phyloP scores from a whole-genome alignment of 495 filamentous ascomycete genomes.

The Friedmanniomyces endolithicus region DNA sequence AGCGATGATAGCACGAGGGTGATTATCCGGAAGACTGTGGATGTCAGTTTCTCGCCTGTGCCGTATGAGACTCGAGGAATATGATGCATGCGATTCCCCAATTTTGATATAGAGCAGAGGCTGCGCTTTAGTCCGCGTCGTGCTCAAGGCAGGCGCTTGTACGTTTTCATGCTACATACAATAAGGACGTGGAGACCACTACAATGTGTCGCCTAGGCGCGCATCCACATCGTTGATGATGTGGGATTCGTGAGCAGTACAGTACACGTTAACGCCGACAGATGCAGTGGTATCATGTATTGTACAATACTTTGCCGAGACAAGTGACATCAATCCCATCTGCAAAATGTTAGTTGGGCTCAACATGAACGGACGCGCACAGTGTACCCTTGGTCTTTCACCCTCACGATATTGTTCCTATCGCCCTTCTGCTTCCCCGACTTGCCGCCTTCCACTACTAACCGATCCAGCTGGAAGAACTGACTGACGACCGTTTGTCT shows the following conservation, averaged over 20 bases:
- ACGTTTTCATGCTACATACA: too few species aligned
- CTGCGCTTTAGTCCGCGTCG: too few species aligned
- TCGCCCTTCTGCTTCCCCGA: conserved; percentile 61
- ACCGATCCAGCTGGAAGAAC: conserved; percentile 81
- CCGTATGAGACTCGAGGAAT: neutral
- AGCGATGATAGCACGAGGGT: neutral
- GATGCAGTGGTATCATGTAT: neutral
- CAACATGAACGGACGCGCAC: neutral
- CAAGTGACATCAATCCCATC: neutral
- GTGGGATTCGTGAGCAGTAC: neutral
- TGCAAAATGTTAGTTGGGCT: conserved; percentile 3
- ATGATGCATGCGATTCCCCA: neutral
- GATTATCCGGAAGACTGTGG: neutral
- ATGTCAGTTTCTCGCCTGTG: neutral
- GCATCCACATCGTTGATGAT: too few species aligned
- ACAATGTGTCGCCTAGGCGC: too few species aligned
- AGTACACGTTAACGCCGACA: neutral
- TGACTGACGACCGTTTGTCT: conserved; percentile 90
- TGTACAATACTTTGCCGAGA: neutral
- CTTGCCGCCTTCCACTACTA: conserved; percentile 86
- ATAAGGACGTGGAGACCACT: too few species aligned
- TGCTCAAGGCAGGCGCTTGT: too few species aligned
- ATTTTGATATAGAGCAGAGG: too few species aligned
- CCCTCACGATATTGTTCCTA: conserved; percentile 57
- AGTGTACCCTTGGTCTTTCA: conserved; percentile 71